Evolutionary conservation across 2,329 filamentous ascomycete genomes (phyloP), one percentile per base, ranked within the genome.

Genomic region (Atkinsonella hypoxylon): DNA sequence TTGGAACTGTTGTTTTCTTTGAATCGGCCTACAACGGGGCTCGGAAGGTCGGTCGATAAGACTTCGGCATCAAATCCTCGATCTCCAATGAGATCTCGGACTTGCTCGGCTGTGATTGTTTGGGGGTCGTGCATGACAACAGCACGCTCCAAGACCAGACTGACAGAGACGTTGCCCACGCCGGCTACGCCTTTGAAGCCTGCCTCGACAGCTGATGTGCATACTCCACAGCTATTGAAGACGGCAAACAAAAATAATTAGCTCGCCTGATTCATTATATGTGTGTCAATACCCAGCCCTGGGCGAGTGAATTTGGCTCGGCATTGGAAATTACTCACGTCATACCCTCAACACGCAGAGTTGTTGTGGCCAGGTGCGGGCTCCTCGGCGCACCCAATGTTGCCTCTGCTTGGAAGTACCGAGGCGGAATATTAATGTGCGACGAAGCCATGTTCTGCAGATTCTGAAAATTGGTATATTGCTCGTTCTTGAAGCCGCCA

Each of bases 91-190:
- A 86, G 89, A 57, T 95, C 88, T 63, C 80, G 81, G 53, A 97
- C 78, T 58, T 83, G 72, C 38, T 90, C 85, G 53, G 89, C 78
- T 13, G 87, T 71, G 49, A 97, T 78, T 48, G 79, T 77, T 50
- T 77, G 71, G 1, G 88, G 81, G 67, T 97, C 85, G 69, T 98
- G 93, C 68, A 90, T 85, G 36, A 97, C 76, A 41, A 97, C 90
- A n/a, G 91, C 93, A 53, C 91, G 82, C 67, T 95, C 90, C 82
- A 96, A 95, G 51, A 96, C 86, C 59, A 98, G 73, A 64, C 89
- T 95, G 60, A 98, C 86, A 10, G 89, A 94, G 53, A 97, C 89
- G 59, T 78, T 89, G 55, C 85, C 87, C 10, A 93, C 82, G 50
- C 93, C 91, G 39, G 85, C 75, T 5, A 95, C 78, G 57, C 79